Conservation (phyloP, 495 filamentous ascomycete genomes). For the Penicillium salamii region DNA sequence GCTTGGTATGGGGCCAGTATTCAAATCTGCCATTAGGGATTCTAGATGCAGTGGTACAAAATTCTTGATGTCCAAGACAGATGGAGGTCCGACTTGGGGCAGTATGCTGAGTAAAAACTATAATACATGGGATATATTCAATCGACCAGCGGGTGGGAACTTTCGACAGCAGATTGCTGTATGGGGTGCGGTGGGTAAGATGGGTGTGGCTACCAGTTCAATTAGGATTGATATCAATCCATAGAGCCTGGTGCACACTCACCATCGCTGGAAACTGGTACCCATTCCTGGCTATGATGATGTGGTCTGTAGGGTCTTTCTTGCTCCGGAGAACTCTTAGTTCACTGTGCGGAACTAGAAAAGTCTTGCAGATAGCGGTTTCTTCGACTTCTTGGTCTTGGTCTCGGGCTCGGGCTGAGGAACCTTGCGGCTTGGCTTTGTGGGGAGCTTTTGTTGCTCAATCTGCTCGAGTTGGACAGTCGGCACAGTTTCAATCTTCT, state of each 20-base stretch:
- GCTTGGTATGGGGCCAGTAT: too few relatives aligned
- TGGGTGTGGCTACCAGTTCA: not conserved
- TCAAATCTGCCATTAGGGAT: not conserved
- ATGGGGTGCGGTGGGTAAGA: not conserved
- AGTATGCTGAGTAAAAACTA: slow-evolving; percentile 7
- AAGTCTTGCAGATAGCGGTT: not conserved
- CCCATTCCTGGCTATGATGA: not conserved
- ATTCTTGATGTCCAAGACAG: not conserved
- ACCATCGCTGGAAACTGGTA: not conserved
- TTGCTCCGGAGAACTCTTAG: not conserved
- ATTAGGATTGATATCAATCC: not conserved
- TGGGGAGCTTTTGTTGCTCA: not conserved
- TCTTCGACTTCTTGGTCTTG: not conserved
- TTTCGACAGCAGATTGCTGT: not conserved
- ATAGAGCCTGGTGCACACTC: not conserved
- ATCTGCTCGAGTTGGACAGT: not conserved
- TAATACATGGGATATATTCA: slow-evolving; percentile 14
- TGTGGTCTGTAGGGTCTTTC: not conserved
- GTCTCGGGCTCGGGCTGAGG: not conserved
- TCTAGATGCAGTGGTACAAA: not conserved
- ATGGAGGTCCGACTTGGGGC: not conserved
- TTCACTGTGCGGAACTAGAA: not conserved
- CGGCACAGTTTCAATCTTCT: not conserved
- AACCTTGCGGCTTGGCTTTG: not conserved
- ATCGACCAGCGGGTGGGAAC: not conserved